Base-by-base conservation (phyloP, 805 yeast genomes). In the Sugiyamaella smithiae region DNA sequence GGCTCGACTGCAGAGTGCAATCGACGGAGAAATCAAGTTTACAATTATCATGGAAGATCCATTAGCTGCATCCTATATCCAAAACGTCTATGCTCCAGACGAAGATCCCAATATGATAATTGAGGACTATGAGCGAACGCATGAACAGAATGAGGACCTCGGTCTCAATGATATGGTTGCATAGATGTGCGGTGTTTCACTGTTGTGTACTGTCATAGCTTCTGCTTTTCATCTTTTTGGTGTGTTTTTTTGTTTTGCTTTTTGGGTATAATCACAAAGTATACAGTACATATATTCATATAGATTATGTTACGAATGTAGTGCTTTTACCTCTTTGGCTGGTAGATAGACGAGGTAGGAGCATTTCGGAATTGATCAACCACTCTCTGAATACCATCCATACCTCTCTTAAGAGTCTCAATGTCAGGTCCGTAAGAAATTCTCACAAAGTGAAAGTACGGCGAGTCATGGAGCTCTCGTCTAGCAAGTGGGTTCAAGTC, bases 51-150 rank as follows among this genome's bases (percentile, higher is more conserved):
- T 93, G 95, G 89, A 82, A 56, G 99, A 93, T 68, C 99, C 99
- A 5, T 71, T 93, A 60, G 96, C 97, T 16, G 84, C 95, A 3
- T 88, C 97, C 0, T 93, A 93, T 63, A 85, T 93, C 54, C 99
- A 93, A 70, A 93, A 93, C 64, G 93, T 91, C n/a, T 93, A 90
- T 64, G 99, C 99, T 29, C 99, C 99, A 23, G 99, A 93, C 69
- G 79, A 80, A 36, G 99, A 93, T 70, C 99, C 99, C 56, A 88
- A 91, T 65, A 93, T 93, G 98, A 75, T 67, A 36, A 79, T 86
- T 52, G 96, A 85, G 69, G 97, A 93, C 50, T 88, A 80, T 58
- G 96, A 88, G 57, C 85, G 99, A 74, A 83, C 96, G 1, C 72
- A 74, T 35, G 85, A 88, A 61, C 95, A 90, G 68, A 89, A 93